A percentile compares a stretch with the other conserved stretches of the same genome.
These are phyloP conservation scores for Rhododendron henanense DNA, from an alignment of 148 eudicot genomes.

Conservation along the genomic window DNA sequence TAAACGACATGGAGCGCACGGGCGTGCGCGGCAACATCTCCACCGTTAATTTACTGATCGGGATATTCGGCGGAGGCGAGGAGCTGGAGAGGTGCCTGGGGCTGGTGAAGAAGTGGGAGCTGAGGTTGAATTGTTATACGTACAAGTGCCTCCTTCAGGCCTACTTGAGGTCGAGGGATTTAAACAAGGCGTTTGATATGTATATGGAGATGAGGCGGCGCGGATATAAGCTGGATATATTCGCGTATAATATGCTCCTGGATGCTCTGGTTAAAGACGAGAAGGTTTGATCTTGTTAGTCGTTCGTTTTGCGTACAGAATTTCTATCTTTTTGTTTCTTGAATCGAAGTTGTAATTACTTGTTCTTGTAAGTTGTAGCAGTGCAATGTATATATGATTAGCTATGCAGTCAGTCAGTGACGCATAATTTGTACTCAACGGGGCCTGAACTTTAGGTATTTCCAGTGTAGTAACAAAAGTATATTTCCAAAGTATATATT, in stretches of 20 bases:
- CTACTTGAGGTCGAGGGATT: constrained; percentile 48
- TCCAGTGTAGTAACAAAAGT: not conserved
- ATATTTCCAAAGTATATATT: not conserved
- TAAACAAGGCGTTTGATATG: constrained; percentile 46
- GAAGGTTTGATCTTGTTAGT: constrained; percentile 39
- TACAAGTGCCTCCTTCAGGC: constrained; percentile 83
- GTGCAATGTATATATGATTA: not conserved
- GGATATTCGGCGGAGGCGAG: constrained; percentile 30
- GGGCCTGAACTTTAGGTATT: not conserved
- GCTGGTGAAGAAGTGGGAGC: constrained; percentile 68
- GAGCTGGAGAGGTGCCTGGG: constrained; percentile 60
- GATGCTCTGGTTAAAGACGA: constrained; percentile 68
- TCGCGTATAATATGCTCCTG: constrained; percentile 78
- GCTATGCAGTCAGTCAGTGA: not conserved
- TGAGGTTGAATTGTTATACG: constrained; percentile 66
- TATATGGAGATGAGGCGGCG: constrained; percentile 55
- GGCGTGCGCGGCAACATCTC: constrained; percentile 64
- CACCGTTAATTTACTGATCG: constrained; percentile 77
- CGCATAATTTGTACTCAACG: not conserved
- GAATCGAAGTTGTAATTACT: not conserved
- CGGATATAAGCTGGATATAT: constrained; percentile 55
- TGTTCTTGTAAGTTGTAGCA: not conserved
- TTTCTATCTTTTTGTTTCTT: not conserved
- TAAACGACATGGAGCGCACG: constrained; percentile 53
- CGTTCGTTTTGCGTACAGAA: not conserved